Conservation (phyloP, 345 rosid genomes). For the Pugionium cornutum region DNA sequence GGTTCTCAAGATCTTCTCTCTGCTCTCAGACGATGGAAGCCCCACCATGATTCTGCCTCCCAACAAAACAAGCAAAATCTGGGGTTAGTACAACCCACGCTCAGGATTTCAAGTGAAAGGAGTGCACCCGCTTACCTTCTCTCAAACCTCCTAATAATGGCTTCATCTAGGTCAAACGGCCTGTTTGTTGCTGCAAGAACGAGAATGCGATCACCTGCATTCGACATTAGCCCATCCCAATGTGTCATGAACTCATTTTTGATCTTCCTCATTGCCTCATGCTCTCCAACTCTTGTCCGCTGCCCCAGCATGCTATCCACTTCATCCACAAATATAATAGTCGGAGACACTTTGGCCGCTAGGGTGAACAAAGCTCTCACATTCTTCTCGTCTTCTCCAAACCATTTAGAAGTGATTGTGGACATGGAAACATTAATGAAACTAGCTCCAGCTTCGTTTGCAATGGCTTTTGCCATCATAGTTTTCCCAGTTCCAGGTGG, state of each 20-base stretch:
- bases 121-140: constrained; percentile 53
- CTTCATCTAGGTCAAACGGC: constrained; percentile 99
- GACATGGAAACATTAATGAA: no score
- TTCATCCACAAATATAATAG: not conserved
- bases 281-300: constrained; percentile 53
- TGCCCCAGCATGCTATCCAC: constrained; percentile 99
- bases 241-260: constrained; percentile 55
- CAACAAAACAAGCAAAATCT: constrained; percentile 29
- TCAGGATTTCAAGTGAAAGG: constrained; percentile 6
- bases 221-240: constrained; percentile 96
- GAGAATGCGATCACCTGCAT: constrained; percentile 73
- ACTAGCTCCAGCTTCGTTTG: no score
- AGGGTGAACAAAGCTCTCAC: no score
- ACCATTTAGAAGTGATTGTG: no score
- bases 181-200: constrained; percentile 99
- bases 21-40: constrained; percentile 77
- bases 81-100: constrained; percentile 10
- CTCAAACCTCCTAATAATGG: constrained; percentile 96
- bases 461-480: no score
- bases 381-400: no score
- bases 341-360: no score
- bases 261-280: no score
- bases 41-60: constrained; percentile 87
- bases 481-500: constrained; percentile 35
- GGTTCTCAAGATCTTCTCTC: constrained; percentile 88